These are phyloP conservation scores for Styphnolobium japonicum DNA, from an alignment of 306 rosid genomes.

Conservation along the genomic window DNA sequence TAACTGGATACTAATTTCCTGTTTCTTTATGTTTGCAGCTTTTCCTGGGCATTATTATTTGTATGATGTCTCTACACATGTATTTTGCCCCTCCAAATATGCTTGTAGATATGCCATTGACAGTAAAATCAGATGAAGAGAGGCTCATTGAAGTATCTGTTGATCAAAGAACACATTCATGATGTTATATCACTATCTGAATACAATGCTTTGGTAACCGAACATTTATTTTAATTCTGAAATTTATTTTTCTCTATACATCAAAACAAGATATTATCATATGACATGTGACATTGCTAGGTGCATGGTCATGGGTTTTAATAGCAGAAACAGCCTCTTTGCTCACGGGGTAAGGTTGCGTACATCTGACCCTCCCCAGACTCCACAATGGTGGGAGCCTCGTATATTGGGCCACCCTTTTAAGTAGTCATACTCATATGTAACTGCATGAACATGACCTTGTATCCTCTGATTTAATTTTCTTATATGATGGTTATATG, in stretches of 20 bases:
- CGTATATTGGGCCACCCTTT: background rate
- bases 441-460: background rate
- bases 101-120: slow-evolving; percentile 65
- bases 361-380: background rate
- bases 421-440: background rate
- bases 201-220: slow-evolving; percentile 28
- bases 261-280: background rate
- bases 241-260: background rate
- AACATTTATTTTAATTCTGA: background rate
- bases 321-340: background rate
- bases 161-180: slow-evolving; percentile 56
- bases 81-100: slow-evolving; percentile 80
- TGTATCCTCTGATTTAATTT: background rate
- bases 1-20: slow-evolving; percentile 15
- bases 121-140: slow-evolving; percentile 62
- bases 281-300: background rate
- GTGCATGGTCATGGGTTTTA: background rate
- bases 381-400: background rate
- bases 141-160: slow-evolving; percentile 61
- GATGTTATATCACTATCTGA: slow-evolving; percentile 33
- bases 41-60: slow-evolving; percentile 78
- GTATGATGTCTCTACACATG: slow-evolving; percentile 97
- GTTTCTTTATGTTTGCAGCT: slow-evolving; percentile 54
- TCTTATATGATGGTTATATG: background rate
- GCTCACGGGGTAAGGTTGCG: background rate